Base-by-base conservation (phyloP, 176 grass and related monocot genomes). In the Urochloa ruziziensis region DNA sequence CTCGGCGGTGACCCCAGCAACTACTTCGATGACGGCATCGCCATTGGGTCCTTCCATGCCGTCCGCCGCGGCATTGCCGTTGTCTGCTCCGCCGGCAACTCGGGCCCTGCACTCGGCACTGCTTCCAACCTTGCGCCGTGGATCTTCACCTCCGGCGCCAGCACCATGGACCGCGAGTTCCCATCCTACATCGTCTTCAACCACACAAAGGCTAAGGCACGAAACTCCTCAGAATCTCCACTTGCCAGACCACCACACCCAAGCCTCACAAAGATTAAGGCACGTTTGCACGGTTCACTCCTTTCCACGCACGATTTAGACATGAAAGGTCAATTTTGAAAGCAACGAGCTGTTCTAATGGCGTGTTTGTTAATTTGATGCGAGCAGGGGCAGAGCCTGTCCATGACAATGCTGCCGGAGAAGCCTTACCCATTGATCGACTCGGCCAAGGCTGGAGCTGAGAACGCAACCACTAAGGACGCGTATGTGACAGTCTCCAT, bases 151-250 rank as follows among this genome's bases (percentile, higher is more conserved):
- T 2, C 86, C 2, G 94, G 47, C 0, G 94, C 91, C 4, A 97
- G 91, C 87, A 94, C 91, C 39, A 94, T 91, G 84, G 94, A 97
- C 52, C 82, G 91, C 56, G 91, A 97, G 74, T 97, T 97, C 71
- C 74, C 89, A 0, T 76, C 94, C 6, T 83, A 86, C 66, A 1
- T 89, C 36, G 37, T 79, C 30, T 88, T 83, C 80, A 7, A 80
- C 33, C 36, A 68, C 77, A 78, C 19, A 2, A 80, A 52, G 27
- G 40, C 88, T 29, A 80, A 88, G 87, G 92, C 86, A 15, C 0
- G 54, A 15, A 40, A 9, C 54, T 70, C 33, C 1, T 32, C 39
- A 1, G 27, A 24, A 17, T n/a, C 48, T 7, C 59, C 44, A 37
- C n/a, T 21, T 4, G 40, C 30, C 1, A 81, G 10, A 58, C 30